Evolutionary conservation across 176 grass and related monocot genomes (phyloP).

Genomic region (Olyra latifolia): DNA sequence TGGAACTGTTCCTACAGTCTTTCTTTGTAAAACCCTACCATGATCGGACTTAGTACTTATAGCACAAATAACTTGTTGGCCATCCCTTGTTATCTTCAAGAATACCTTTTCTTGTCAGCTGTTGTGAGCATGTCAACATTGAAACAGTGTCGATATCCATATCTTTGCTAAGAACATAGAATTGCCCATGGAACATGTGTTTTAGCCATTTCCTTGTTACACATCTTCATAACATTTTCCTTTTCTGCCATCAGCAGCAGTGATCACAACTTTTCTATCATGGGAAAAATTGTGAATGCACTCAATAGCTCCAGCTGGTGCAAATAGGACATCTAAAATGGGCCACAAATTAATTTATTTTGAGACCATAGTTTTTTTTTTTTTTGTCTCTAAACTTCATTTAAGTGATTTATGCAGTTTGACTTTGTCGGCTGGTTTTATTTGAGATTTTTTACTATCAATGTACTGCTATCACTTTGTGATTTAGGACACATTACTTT

Average conservation of each 20-base stretch:
- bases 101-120: not conserved
- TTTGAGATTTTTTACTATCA: not conserved
- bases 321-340: not conserved
- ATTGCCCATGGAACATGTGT: not conserved
- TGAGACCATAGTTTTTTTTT: not conserved
- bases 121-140: not conserved
- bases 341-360: not conserved
- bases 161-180: slow-evolving; percentile 14
- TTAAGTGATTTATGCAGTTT: not conserved
- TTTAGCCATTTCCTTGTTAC: not conserved
- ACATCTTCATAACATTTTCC: not conserved
- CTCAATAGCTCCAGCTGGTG: not conserved
- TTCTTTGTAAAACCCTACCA: not conserved
- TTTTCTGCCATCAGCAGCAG: not conserved
- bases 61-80: not conserved
- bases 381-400: not conserved
- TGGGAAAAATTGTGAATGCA: not conserved
- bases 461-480: not conserved
- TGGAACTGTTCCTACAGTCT: not conserved
- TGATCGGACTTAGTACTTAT: not conserved
- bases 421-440: not conserved
- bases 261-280: not conserved
- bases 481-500: not conserved
- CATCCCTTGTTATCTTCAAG: not conserved
- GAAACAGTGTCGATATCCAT: not conserved